Evolutionary conservation across 2,329 filamentous ascomycete genomes (phyloP), one percentile per base, ranked within the genome.

Genomic region (Botrytis sinoallii): DNA sequence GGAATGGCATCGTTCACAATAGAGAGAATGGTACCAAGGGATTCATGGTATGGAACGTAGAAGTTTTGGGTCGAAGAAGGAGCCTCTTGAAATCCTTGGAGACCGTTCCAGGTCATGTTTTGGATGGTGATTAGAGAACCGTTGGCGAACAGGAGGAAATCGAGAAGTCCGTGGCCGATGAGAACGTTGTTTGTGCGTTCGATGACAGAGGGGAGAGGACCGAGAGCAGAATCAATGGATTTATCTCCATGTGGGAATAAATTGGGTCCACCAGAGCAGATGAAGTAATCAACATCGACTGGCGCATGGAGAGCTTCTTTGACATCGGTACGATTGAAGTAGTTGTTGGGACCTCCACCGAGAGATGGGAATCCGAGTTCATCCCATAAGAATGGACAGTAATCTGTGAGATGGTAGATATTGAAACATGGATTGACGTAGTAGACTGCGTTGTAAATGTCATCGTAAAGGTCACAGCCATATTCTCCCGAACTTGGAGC

Each of bases 81-180:
- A 35, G 75, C 52, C 16, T 75, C 79, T 69, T 87, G 85, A 83
- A 93, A 92, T 0, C 91, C 91, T 76, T 91, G 90, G 0, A 82
- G 79, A 4, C 90, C 91, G 71, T 87, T 86, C 88, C 89, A 93
- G 0, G 90, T 92, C 89, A 92, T 91, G 81, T 93, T 93, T 79
- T 93, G 90, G 71, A 92, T 88, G 1, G 86, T 86, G 63, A 91
- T 82, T 4, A 92, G 83, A 0, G 89, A 89, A 14, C 91, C 91
- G 75, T 92, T 91, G 75, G 85, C 82, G 61, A 90, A 84, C 12
- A 93, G 84, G 71, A 92, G 84, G 79, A 86, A 90, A 80, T 93
- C 90, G 25, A 90, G 84, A 74, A 86, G 82, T 10, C 89, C 90
- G 78, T 92, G 89, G 0, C 84, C 88, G 75, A 92, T 88, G 73